phyloP scores from a whole-genome alignment of 140 eudicot genomes.

The Oenanthe javanica region DNA sequence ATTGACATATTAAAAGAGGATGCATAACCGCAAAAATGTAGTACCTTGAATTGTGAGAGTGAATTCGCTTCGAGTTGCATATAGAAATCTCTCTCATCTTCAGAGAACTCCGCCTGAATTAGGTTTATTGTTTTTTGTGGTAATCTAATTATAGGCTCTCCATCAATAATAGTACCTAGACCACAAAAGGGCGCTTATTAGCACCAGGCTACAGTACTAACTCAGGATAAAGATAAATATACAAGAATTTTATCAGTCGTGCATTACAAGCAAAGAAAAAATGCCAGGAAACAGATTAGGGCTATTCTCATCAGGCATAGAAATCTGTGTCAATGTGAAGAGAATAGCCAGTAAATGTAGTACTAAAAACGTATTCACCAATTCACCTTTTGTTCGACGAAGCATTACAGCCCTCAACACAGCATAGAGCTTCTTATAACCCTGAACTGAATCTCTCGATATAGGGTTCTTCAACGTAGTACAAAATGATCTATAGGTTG shows the following conservation, averaged over 20 bases:
- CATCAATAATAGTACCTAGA: constrained; percentile 67
- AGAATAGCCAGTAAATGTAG: background rate
- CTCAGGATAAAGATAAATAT: background rate
- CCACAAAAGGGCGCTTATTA: constrained; percentile 17
- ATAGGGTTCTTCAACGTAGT: constrained; percentile 51
- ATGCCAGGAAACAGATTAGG: background rate
- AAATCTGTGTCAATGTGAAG: background rate
- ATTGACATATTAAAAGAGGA: background rate
- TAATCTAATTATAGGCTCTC: constrained; percentile 68
- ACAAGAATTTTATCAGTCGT: background rate
- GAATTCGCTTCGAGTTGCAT: constrained; percentile 56
- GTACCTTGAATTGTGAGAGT: constrained; percentile 72
- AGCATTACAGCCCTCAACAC: constrained; percentile 70
- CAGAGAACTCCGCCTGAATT: constrained; percentile 47
- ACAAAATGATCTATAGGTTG: constrained; percentile 43
- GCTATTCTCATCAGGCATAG: background rate
- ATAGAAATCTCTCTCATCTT: constrained; percentile 75
- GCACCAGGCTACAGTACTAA: constrained; percentile 4
- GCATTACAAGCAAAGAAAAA: background rate
- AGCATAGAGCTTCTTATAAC: constrained; percentile 79
- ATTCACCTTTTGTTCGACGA: constrained; percentile 90
- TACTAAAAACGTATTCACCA: background rate
- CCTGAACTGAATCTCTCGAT: constrained; percentile 50
- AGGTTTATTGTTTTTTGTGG: constrained; percentile 65
- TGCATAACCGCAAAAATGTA: background rate